A percentile compares a stretch with the other conserved stretches of the same genome.
Conservation (phyloP, 495 filamentous ascomycete genomes). For the Aspergillus sclerotiicarbonarius region DNA sequence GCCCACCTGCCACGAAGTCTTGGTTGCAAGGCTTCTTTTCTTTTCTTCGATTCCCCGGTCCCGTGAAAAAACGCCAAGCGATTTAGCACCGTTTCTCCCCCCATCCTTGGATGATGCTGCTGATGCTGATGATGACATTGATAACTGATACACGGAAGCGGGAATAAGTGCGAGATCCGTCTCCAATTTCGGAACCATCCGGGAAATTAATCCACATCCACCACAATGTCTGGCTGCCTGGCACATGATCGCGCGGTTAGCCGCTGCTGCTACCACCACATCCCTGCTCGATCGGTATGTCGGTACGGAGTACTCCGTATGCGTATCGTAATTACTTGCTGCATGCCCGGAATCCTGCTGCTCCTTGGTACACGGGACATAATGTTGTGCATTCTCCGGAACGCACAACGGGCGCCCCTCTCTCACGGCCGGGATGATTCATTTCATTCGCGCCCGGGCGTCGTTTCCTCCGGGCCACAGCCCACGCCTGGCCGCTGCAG, state of each 20-base stretch:
- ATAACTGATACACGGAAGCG: no score
- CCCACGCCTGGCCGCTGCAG: background rate
- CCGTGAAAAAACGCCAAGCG: background rate
- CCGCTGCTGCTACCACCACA: background rate
- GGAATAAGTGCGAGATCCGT: background rate
- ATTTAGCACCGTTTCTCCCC: background rate
- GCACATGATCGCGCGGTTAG: background rate
- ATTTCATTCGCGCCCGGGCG: no score
- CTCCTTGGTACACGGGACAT: no score
- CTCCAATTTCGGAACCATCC: background rate
- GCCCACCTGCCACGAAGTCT: background rate
- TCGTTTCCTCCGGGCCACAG: background rate
- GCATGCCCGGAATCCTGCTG: no score
- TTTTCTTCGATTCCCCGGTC: background rate
- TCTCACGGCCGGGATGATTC: no score
- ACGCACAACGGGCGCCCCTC: no score
- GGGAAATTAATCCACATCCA: background rate
- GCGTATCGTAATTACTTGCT: no score
- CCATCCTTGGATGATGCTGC: no score
- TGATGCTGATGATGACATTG: no score
- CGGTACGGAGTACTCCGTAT: no score
- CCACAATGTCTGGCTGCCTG: background rate
- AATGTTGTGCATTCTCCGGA: no score
- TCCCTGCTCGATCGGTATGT: background rate
- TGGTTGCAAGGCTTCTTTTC: background rate